phyloP scores from a whole-genome alignment of 352 stramenopile genomes.

The Pythium phragmiticola region DNA sequence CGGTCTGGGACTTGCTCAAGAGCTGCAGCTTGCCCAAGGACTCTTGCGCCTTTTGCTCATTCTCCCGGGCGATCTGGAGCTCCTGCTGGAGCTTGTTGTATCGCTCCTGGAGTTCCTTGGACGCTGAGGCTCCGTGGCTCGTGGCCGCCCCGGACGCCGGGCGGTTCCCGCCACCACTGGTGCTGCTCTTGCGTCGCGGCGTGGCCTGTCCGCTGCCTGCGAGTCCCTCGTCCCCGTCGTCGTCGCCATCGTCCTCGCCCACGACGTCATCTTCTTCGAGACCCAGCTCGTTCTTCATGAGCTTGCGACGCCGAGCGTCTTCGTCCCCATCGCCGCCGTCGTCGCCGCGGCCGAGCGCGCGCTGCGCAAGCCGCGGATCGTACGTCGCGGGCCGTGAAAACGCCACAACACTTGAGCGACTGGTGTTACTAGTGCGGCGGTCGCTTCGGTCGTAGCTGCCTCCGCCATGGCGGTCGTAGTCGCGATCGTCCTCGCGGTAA shows the following conservation, averaged over 20 bases:
- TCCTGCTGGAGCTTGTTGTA: constrained; percentile 65
- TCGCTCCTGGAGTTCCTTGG: constrained; percentile 31
- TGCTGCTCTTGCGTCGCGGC: constrained; percentile 11
- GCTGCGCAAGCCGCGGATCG: constrained; percentile 66
- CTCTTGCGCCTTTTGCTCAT: constrained; percentile 73
- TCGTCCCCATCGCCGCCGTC: constrained; percentile 52
- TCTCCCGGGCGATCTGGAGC: constrained; percentile 52
- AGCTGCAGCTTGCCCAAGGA: constrained; percentile 81
- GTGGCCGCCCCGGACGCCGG: constrained; percentile 24
- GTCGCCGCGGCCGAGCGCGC: constrained; percentile 41
- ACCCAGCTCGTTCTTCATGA: constrained; percentile 80
- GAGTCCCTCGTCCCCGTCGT: constrained; percentile 34
- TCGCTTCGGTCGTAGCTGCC: constrained; percentile 23
- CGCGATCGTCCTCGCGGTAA: constrained; percentile 23
- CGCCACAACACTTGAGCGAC: constrained; percentile 31
- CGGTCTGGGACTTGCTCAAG: constrained; percentile 82
- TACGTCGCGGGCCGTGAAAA: constrained; percentile 86
- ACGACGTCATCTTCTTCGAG: constrained; percentile 53
- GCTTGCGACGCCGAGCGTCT: constrained; percentile 44
- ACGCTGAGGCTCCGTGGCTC: constrained; percentile 19
- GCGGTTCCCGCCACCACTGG: constrained; percentile 4
- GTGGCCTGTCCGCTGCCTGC: constrained; percentile 1
- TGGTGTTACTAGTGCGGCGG: background rate
- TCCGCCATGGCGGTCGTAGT: constrained; percentile 26
- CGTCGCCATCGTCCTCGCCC: constrained; percentile 48